phyloP scores from a whole-genome alignment of 495 filamentous ascomycete species.

The Daldinia caldariorum region DNA sequence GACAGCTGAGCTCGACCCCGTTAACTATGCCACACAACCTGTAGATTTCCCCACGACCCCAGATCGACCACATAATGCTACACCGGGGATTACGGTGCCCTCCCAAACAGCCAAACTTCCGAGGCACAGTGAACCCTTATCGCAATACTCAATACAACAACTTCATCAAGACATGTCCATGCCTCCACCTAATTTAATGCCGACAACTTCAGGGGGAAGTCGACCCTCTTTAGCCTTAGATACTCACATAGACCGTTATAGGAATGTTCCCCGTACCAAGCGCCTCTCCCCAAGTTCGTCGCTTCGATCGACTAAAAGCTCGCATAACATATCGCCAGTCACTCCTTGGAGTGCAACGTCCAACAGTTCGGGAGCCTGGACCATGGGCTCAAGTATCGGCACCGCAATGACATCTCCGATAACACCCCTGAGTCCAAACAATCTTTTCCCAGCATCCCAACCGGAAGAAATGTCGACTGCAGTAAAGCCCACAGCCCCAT shows the following conservation, averaged over 20 bases:
- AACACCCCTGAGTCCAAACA: constrained; percentile 40
- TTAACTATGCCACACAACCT: constrained; percentile 35
- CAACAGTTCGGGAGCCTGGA: constrained; percentile 35
- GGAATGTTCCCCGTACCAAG: constrained; percentile 33
- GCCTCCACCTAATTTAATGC: constrained; percentile 18
- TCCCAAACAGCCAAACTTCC: constrained; percentile 14
- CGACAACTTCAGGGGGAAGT: constrained; percentile 18
- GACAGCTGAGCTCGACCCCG: constrained; percentile 42
- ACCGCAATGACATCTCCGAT: constrained; percentile 44
- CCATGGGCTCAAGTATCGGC: constrained; percentile 33
- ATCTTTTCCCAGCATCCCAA: constrained; percentile 15
- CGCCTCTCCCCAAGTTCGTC: constrained; percentile 45
- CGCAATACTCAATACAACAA: constrained; percentile 3
- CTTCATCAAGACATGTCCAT: constrained; percentile 18
- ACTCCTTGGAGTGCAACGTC: constrained; percentile 46
- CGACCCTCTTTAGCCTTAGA: constrained; percentile 46
- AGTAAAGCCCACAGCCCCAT: constrained; percentile 21
- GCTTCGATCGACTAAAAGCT: constrained; percentile 34
- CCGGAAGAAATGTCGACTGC: constrained; percentile 13
- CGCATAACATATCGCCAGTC: constrained; percentile 43
- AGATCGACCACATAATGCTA: constrained; percentile 12
- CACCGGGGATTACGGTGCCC: constrained; percentile 6
- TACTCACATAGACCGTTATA: constrained; percentile 44
- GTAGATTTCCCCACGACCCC: constrained; percentile 17
- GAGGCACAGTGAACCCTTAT: constrained; percentile 5